These are phyloP conservation scores for Cymbidium sinense DNA, from an alignment of 106 monocot species.

Conservation along the genomic window DNA sequence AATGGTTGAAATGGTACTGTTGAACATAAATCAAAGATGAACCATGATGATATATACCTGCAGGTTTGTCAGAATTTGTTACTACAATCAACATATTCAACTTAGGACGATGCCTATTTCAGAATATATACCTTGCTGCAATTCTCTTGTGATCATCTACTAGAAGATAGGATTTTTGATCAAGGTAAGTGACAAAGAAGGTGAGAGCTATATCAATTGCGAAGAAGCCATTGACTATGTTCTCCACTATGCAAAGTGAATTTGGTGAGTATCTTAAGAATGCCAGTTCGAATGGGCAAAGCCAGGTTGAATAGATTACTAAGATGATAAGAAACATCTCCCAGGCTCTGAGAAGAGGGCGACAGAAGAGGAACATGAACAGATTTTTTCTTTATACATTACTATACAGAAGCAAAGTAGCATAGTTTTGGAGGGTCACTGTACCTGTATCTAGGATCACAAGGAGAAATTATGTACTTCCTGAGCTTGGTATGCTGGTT, in stretches of 20 bases:
- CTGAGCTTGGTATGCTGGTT: conserved; percentile 25
- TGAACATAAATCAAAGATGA: conserved; percentile 63
- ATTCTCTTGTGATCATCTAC: conserved; percentile 56
- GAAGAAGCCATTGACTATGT: conserved; percentile 57
- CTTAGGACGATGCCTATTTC: not conserved
- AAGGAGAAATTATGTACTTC: conserved; percentile 38
- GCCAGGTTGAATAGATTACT: conserved; percentile 61
- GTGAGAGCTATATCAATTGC: conserved; percentile 62
- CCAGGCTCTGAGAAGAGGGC: conserved; percentile 35
- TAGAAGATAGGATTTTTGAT: conserved; percentile 39
- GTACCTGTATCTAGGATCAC: conserved; percentile 46
- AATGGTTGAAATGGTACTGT: conserved; percentile 55
- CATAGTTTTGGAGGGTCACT: too few relatives aligned
- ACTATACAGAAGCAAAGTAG: not conserved
- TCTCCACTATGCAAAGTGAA: conserved; percentile 28
- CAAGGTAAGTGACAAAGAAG: conserved; percentile 60
- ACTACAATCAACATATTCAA: not conserved
- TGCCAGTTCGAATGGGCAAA: conserved; percentile 71
- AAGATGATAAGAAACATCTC: conserved; percentile 55
- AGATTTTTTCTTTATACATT: not conserved
- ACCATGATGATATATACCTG: conserved; percentile 70
- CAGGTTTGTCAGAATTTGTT: not conserved
- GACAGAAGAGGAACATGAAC: not conserved
- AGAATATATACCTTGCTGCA: conserved; percentile 39
- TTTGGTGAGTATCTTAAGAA: conserved; percentile 47